Percentiles rank a stretch among this genome's conserved stretches.
Conservation (phyloP, 345 rosid genomes). For the Boechera stricta region DNA sequence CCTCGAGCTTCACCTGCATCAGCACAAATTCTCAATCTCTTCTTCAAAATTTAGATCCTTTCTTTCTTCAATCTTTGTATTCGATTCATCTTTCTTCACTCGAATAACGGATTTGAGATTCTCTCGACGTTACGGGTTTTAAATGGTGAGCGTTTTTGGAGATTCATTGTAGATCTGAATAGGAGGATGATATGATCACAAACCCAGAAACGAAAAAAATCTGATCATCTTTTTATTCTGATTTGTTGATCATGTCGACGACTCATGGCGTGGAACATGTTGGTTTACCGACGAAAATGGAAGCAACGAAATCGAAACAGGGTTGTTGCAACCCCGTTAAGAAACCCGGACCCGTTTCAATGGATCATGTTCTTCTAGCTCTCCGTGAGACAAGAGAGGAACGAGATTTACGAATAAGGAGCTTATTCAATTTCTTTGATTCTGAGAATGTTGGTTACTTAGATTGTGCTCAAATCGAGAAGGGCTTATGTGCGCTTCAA, state of each 20-base stretch:
- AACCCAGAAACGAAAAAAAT: conserved; percentile 9
- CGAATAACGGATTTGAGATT: conserved; percentile 4
- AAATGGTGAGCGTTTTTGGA: conserved; percentile 21
- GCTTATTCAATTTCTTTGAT: conserved; percentile 68
- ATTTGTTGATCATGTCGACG: conserved; percentile 46
- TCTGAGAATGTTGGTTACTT: conserved; percentile 54
- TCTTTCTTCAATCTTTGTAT: conserved; percentile 2
- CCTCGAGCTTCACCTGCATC: conserved; percentile 28
- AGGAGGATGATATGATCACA: conserved; percentile 27
- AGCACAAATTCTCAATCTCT: conserved; percentile 12
- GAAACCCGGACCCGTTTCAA: conserved; percentile 56
- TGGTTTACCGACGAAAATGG: conserved; percentile 53
- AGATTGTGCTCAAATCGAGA: conserved; percentile 67
- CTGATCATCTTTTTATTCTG: not conserved
- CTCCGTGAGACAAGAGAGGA: conserved; percentile 69
- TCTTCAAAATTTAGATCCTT: conserved; percentile 4
- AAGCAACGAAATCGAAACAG: conserved; percentile 41
- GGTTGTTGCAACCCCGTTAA: conserved; percentile 54
- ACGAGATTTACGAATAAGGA: conserved; percentile 60
- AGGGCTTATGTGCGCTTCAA: conserved; percentile 61
- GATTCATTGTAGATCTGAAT: conserved; percentile 32
- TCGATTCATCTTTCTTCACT: not conserved
- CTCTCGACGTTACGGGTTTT: not conserved
- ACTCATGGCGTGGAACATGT: conserved; percentile 56
- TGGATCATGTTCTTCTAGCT: conserved; percentile 75